Percentiles rank a stretch among this genome's conserved stretches.
phyloP scores from a whole-genome alignment of 1,284 basidiomycete genomes.

The Trichosporon sp. region DNA sequence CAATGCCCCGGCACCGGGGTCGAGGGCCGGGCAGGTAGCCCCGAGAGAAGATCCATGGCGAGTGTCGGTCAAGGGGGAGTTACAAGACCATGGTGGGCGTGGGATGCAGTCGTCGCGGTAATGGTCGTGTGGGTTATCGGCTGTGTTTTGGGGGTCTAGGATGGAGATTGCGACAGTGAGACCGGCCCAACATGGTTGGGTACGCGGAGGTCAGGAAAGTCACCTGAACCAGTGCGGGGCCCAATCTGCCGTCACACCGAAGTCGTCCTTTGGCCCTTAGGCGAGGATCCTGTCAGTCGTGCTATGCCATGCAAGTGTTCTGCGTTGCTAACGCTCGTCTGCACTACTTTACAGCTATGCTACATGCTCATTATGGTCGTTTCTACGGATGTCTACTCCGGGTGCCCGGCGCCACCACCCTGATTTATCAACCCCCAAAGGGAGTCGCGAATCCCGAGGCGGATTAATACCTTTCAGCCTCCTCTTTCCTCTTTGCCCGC shows the following conservation, averaged over 20 bases:
- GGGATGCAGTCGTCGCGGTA: neutral
- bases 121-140: neutral
- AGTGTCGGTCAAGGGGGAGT: neutral
- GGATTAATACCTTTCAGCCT: slow-evolving; percentile 39
- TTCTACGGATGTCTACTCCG: neutral
- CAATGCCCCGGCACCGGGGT: slow-evolving; percentile 39
- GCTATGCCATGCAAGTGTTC: neutral
- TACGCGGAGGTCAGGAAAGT: slow-evolving; percentile 1
- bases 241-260: neutral
- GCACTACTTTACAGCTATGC: neutral
- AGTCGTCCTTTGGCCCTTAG: neutral
- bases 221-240: neutral
- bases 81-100: slow-evolving; percentile 3
- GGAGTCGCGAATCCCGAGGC: neutral
- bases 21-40: slow-evolving; percentile 29
- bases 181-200: slow-evolving; percentile 15
- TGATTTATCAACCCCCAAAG: neutral
- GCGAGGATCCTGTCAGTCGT: neutral
- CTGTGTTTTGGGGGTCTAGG: neutral
- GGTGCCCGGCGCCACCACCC: neutral
- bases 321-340: neutral
- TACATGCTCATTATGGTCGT: slow-evolving; percentile 3
- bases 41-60: slow-evolving; percentile 30
- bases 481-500: slow-evolving; percentile 37
- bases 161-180: slow-evolving; percentile 2